Evolutionary conservation across 805 yeast species (phyloP), one percentile per base, ranked within the genome.

Genomic region (Limtongia smithiae): DNA sequence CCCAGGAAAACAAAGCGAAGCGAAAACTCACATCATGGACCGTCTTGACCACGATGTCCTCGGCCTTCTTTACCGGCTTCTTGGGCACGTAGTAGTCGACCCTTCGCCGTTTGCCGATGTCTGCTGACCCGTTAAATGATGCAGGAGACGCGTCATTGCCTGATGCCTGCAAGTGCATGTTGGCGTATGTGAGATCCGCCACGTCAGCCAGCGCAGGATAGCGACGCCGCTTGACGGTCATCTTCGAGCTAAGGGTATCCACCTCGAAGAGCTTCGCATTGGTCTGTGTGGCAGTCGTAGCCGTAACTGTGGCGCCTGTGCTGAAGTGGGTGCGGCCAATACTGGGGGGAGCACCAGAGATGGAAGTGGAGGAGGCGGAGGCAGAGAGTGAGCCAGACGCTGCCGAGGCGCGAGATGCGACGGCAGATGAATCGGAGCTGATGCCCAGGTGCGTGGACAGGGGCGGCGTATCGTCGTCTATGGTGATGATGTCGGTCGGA

Each of bases 401-500:
- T 12, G 17, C 46, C 3, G 44, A 35, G 35, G 35, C 40, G n/a
- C 47, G 30, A 11, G 47, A 41, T 11, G 44, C 34, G 21, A 30
- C 24, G 27, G 41, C 30, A 17, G 42, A 14, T 8, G 15, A 7
- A 17, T 14, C 33, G 28, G 36, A 15, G 18, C 41, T 12, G 11
- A 35, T 17, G n/a, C 24, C 37, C 15, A 18, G 21, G 12, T 31
- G 42, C 5, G 48, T 38, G 15, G 38, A 32, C 24, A 50, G 55
- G 17, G 60, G 55, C 37, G 60, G 52, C 9, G 60, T 51, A 42
- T 57, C 60, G 48, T 59, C 61, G 41, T 66, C 68, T 30, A 66
- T 66, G 30, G 65, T 66, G 45, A 66, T 63, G 44, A 66, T 63
- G 28, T 61, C 61, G 21, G 62, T 48, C 31, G 65, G 68, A 37